These are phyloP conservation scores for Hypoxylon sp. DNA, from an alignment of 2,329 filamentous ascomycete species.

Conservation along the genomic window DNA sequence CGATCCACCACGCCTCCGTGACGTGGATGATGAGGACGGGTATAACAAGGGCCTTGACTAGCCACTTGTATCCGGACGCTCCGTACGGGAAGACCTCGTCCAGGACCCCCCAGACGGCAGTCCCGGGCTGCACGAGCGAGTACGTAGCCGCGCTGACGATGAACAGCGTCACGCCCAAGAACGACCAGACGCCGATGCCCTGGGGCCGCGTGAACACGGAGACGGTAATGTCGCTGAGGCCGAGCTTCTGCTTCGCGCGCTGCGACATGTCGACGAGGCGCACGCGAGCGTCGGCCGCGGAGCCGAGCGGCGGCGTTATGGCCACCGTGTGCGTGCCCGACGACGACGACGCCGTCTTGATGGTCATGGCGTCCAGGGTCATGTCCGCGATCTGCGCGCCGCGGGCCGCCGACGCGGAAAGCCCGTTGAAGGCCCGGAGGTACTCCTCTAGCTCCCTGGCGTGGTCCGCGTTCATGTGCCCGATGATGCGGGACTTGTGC, in stretches of 20 bases:
- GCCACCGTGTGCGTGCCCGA: slow-evolving; percentile 65
- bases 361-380: slow-evolving; percentile 72
- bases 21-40: slow-evolving; percentile 76
- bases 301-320: slow-evolving; percentile 78
- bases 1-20: slow-evolving; percentile 71
- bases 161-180: slow-evolving; percentile 69
- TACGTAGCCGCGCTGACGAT: slow-evolving; percentile 66
- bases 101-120: slow-evolving; percentile 64
- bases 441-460: slow-evolving; percentile 80
- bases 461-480: slow-evolving; percentile 92
- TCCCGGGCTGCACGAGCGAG: slow-evolving; percentile 67
- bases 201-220: slow-evolving; percentile 59
- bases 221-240: slow-evolving; percentile 65
- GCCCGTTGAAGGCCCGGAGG: slow-evolving; percentile 77
- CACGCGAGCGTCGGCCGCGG: slow-evolving; percentile 76
- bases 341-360: slow-evolving; percentile 67
- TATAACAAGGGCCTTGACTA: slow-evolving; percentile 71
- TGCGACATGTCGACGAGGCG: slow-evolving; percentile 80
- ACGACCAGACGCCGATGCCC: slow-evolving; percentile 66
- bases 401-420: slow-evolving; percentile 69
- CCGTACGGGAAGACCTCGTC: slow-evolving; percentile 70
- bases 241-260: slow-evolving; percentile 70
- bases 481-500: slow-evolving; percentile 74
- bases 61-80: slow-evolving; percentile 68
- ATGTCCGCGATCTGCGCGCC: slow-evolving; percentile 76